Evolutionary conservation across 2,329 filamentous ascomycete genomes (phyloP), one percentile per base, ranked within the genome.

Genomic region (Cryoendolithus antarcticus): DNA sequence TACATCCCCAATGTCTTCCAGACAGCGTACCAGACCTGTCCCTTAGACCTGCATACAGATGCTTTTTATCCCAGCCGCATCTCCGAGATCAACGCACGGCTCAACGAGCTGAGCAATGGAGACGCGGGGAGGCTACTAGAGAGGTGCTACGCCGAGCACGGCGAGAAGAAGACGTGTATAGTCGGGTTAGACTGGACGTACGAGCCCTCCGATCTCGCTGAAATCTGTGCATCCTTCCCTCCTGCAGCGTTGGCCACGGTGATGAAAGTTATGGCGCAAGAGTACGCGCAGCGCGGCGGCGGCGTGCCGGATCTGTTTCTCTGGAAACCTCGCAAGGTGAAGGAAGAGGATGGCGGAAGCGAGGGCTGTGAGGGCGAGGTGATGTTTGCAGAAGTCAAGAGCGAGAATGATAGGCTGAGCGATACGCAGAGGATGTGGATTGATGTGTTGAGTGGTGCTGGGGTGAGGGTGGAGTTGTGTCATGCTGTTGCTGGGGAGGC

Each of bases 351-450:
- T 27, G 24, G 7, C 24, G 6, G 7, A 27, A 8, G 24, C 5
- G 24, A 27, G 24, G 32, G 11, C 31, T 27, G 24, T 27, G 24
- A 27, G 24, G 55, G 55, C 4, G 54, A 62, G 44, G 56, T 60
- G 42, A 57, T 59, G 53, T 62, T 63, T 40, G 53, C 59, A 1
- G 67, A 71, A 45, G 67, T 70, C 8, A 71, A 71, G 58, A 69
- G 66, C 44, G 66, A 68, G 57, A 95, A 94, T 61, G 91, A 98
- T 68, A 77, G 86, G 30, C 66, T 98, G 54, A 96, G 89, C 61
- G 91, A 98, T 66, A 93, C 88, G 11, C 91, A 98, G 65, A 70
- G 91, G 50, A 71, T 98, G 49, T 98, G 91, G 91, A 94, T 96
- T 53, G 85, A 96, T 67, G 86, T 95, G 6, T 70, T 98, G 38